phyloP scores from a whole-genome alignment of 108 stramenopile species.

The Epipyxis sp. region DNA sequence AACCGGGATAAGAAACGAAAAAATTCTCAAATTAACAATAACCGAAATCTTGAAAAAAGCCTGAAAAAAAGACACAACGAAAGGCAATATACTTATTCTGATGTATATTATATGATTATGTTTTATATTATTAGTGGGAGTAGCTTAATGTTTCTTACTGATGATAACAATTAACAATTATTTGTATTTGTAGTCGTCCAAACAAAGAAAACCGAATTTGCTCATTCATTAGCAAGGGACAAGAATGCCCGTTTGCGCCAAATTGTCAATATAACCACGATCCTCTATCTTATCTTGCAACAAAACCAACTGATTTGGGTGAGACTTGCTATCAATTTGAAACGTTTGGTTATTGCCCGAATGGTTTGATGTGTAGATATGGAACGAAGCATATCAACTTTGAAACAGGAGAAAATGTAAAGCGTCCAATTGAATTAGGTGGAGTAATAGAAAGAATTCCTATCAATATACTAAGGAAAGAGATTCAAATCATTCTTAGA shows the following conservation, averaged over 20 bases:
- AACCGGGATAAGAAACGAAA: too few species aligned
- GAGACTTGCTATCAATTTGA: constrained; percentile 18
- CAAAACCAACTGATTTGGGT: constrained; percentile 33
- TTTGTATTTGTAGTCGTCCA: too few species aligned
- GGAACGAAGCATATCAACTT: constrained; percentile 62
- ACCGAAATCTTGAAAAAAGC: too few species aligned
- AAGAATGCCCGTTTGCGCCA: constrained; percentile 21
- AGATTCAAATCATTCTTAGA: constrained; percentile 61
- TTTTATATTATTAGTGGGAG: too few species aligned
- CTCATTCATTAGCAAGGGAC: neutral
- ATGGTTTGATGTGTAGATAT: constrained; percentile 35
- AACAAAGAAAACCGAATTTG: constrained; percentile 6
- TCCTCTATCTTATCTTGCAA: constrained; percentile 40
- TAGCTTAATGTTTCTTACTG: too few species aligned
- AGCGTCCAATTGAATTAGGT: constrained; percentile 30
- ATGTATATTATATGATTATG: too few species aligned
- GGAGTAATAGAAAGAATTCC: neutral
- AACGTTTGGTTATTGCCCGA: constrained; percentile 32
- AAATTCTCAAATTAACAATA: too few species aligned
- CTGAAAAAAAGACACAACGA: too few species aligned
- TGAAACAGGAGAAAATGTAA: constrained; percentile 66
- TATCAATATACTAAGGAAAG: constrained; percentile 39
- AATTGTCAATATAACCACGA: constrained; percentile 77
- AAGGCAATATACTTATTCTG: too few species aligned
- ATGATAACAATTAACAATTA: too few species aligned